Evolutionary conservation across 2,329 filamentous ascomycete species (phyloP).

Genomic region (Hypomyces perniciosus): DNA sequence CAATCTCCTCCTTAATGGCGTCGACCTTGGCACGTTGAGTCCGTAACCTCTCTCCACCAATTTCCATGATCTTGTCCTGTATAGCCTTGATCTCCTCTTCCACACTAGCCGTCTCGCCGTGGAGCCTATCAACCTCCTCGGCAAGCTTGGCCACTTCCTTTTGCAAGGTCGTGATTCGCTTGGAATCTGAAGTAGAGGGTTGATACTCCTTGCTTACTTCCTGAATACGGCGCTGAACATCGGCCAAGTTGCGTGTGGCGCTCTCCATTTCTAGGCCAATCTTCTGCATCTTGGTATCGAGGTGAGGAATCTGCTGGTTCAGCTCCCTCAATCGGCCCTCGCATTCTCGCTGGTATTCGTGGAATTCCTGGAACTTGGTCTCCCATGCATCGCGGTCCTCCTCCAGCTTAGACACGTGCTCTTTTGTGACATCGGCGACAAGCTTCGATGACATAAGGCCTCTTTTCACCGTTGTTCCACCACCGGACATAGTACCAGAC

Average conservation of each 20-base stretch:
- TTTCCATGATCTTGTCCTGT: slow-evolving; percentile 97
- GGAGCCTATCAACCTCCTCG: slow-evolving; percentile 73
- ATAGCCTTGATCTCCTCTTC: slow-evolving; percentile 89
- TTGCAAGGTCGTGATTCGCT: slow-evolving; percentile 63
- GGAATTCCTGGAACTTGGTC: slow-evolving; percentile 74
- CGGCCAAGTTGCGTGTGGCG: slow-evolving; percentile 73
- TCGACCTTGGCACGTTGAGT: slow-evolving; percentile 89
- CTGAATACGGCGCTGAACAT: slow-evolving; percentile 77
- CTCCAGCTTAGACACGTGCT: slow-evolving; percentile 84
- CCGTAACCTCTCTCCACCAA: slow-evolving; percentile 88
- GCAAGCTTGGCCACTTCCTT: slow-evolving; percentile 72
- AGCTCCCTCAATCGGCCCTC: slow-evolving; percentile 68
- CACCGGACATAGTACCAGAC: slow-evolving; percentile 97
- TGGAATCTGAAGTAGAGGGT: slow-evolving; percentile 73
- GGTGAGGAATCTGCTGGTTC: slow-evolving; percentile 69
- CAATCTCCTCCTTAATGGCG: slow-evolving; percentile 77
- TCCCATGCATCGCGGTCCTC: slow-evolving; percentile 80
- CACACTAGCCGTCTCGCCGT: slow-evolving; percentile 77
- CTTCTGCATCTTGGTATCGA: slow-evolving; percentile 91
- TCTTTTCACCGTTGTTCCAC: slow-evolving; percentile 82
- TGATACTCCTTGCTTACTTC: slow-evolving; percentile 78
- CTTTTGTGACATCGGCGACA: slow-evolving; percentile 77
- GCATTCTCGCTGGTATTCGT: slow-evolving; percentile 75
- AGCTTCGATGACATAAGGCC: slow-evolving; percentile 97
- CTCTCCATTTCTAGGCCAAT: slow-evolving; percentile 83